Evolutionary conservation across 352 stramenopile genomes (phyloP), one percentile per base, ranked within the genome.

Genomic region (Globisporangium spiculum): DNA sequence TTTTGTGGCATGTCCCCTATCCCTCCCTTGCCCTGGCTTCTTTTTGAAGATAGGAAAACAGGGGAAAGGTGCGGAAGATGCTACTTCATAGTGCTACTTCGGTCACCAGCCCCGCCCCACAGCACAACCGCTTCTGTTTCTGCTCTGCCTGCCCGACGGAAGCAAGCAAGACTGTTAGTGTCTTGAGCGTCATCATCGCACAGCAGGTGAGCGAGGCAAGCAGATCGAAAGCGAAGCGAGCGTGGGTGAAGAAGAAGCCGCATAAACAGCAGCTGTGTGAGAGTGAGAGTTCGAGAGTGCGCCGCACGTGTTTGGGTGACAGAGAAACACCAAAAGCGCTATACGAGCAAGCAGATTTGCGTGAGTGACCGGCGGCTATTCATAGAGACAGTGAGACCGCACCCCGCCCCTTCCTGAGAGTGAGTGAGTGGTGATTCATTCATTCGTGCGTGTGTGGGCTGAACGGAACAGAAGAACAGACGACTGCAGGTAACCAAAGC

Each of bases 1-100:
- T 50, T 50, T 50, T 10, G 16, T 50, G 41, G 16, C 6, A 16
- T 50, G 22, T 22, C 7, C 50, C 50, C 50, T 56, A 56, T 3
- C 50, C 50, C 50, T 56, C 50, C n/a, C n/a, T 55, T 56, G 50
- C 50, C 50, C 50, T 56, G 50, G 50, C 50, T 56, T 56, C 22
- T 27, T 56, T 56, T 56, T 14, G 22, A 56, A 7, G 50, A 30
- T 7, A 16, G 14, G 6, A 24, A 24, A 52, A 10, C 32, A 38
- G 20, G 50, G 50, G 50, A 56, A 56, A 56, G 50, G 50, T 56
- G 50, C 48, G 9, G 50, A 55, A 26, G 9, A 0, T 3, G 50
- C 22, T 8, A 56, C 50, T 56, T 56, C 50, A 56, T 56, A 56
- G n/a, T 9, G 50, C 50, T 30, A 56, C 50, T 56, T 56, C n/a